Percentiles rank a stretch among this genome's conserved stretches.
These are phyloP conservation scores for Backusella westeae DNA, from an alignment of 192 early-diverging fungal genomes.

Conservation along the genomic window DNA sequence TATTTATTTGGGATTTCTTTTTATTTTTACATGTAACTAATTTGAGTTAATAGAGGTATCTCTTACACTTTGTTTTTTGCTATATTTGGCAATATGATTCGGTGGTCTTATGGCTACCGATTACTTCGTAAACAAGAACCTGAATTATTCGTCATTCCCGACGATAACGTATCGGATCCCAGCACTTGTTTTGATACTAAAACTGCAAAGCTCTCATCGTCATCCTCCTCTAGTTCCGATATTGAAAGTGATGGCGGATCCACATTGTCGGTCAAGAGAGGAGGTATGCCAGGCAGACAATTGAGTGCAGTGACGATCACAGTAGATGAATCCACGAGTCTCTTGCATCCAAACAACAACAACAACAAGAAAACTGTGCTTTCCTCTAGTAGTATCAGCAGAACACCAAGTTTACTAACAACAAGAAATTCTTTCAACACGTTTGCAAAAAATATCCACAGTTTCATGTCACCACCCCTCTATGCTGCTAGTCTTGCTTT, in stretches of 20 bases:
- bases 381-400: neutral
- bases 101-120: constrained; percentile 79
- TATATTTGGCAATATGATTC: constrained; percentile 76
- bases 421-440: neutral
- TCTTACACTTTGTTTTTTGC: constrained; percentile 81
- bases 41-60: constrained; percentile 50
- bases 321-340: constrained; percentile 4
- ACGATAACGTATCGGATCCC: neutral
- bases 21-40: neutral
- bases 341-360: constrained; percentile 10
- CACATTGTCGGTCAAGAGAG: neutral
- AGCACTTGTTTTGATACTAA: neutral
- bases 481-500: constrained; percentile 68
- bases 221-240: neutral
- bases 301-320: constrained; percentile 12
- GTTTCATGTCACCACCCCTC: constrained; percentile 66
- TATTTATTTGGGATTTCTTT: neutral
- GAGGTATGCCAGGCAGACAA: constrained; percentile 5
- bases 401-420: neutral
- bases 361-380: neutral
- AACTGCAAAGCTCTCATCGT: neutral
- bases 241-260: neutral
- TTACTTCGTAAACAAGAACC: constrained; percentile 41
- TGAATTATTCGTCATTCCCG: neutral
- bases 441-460: constrained; percentile 1